These are phyloP conservation scores for Verticillium tricorpus DNA, from an alignment of 2,329 filamentous ascomycete species.

Conservation along the genomic window DNA sequence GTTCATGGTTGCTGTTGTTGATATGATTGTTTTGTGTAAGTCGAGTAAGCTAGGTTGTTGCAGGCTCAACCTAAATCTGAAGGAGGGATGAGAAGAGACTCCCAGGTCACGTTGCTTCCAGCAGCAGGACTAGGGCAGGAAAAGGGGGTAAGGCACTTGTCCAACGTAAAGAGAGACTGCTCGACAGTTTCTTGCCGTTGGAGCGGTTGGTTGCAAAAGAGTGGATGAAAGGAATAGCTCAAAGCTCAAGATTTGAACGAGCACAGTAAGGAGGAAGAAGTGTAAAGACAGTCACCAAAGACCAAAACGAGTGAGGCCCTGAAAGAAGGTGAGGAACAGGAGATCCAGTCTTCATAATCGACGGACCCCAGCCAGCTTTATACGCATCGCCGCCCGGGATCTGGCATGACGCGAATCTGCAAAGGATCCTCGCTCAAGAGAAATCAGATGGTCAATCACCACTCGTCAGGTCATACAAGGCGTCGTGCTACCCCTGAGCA, in stretches of 20 bases:
- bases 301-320: background rate
- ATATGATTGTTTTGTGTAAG: too few species aligned
- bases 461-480: background rate
- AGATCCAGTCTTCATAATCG: background rate
- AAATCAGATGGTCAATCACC: background rate
- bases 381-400: background rate
- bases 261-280: constrained; percentile 8
- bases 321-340: background rate
- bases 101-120: too few species aligned
- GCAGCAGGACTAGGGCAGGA: background rate
- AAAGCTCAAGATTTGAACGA: background rate
- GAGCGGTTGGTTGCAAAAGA: background rate
- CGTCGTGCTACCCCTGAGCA: background rate
- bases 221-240: constrained; percentile 13
- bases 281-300: constrained; percentile 10
- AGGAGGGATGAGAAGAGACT: background rate
- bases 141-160: background rate
- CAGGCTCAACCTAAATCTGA: background rate
- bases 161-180: constrained; percentile 5
- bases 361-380: background rate
- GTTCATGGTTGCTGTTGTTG: background rate
- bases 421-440: background rate
- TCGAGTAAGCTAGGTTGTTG: too few species aligned
- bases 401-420: background rate
- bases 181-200: constrained; percentile 10